Evolutionary conservation across 495 filamentous ascomycete genomes (phyloP), one percentile per base, ranked within the genome.

Genomic region (Aspergillus nidulans): DNA sequence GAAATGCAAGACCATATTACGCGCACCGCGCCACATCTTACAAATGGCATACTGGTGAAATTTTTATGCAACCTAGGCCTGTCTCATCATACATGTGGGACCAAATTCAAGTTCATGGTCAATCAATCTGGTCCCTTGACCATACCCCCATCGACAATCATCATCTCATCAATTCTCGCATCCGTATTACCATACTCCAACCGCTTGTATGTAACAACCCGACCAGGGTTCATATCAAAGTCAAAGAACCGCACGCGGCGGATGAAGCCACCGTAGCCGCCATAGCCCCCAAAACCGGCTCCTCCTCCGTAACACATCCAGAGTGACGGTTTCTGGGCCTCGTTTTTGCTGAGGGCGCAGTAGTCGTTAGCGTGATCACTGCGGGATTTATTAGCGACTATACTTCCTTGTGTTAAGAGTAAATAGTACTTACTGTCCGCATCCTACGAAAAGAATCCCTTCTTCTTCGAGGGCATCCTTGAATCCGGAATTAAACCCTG

Each of bases 281-380:
- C 95, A 67, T 98, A 98, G 1, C 94, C 94, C 38, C 95, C 94
- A 64, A 97, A 91, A 0, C 94, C 94, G 30, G 78, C 75, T 15
- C 85, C 94, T 41, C 95, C 94, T 4, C 82, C 94, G 71, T 97
- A 96, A 72, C 94, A 98, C 91, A 98, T 96, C 94, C 94, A 98
- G n/a, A 97, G 75, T 15, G 85, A 85, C 1, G 85, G 84, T 51
- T 84, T 84, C 0, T 70, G 56, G 23, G 68, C 64, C 21, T 56
- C 40, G 41, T 73, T 71, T 41, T 75, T 55, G 69, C 77, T 63
- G 12, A 96, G 77, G 60, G 85, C 85, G 71, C 94, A 98, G 67
- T 95, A 97, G 58, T 97, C 94, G 64, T 98, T 98, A 25, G 85
- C 94, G 68, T 98, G 94, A 62, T 98, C 94, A 69, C 85, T 89